phyloP scores from a whole-genome alignment of 495 filamentous ascomycete genomes.

The Haplographium delicatum region DNA sequence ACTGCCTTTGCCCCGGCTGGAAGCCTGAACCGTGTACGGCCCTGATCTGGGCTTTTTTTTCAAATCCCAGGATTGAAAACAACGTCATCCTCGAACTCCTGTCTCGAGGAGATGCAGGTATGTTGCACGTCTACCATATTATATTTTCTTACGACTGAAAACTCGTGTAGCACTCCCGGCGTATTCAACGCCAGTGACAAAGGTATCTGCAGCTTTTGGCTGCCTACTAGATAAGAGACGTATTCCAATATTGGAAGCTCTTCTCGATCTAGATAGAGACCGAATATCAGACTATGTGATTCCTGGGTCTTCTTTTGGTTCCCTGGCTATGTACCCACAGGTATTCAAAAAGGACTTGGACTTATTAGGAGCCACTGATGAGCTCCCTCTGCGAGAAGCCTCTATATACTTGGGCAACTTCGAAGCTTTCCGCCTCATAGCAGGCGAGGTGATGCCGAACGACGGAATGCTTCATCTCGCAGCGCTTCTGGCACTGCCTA shows the following conservation, averaged over 20 bases:
- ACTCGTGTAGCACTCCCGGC: conserved; percentile 1
- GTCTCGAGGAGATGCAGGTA: conserved; percentile 3
- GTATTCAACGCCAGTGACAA: conserved; percentile 7
- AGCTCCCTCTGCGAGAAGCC: conserved; percentile 3
- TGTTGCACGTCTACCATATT: not conserved
- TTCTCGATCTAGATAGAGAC: conserved; percentile 7
- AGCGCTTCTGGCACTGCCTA: conserved; percentile 5
- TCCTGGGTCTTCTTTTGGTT: conserved; percentile 7
- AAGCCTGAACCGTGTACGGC: conserved; percentile 8
- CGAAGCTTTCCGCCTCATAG: conserved; percentile 5
- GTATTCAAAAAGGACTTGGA: not conserved
- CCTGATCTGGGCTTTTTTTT: conserved; percentile 6
- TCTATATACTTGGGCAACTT: conserved; percentile 8
- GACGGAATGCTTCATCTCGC: conserved; percentile 11
- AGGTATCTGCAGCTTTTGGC: conserved; percentile 10
- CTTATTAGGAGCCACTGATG: not conserved
- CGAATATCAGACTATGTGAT: conserved; percentile 8
- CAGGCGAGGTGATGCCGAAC: not conserved
- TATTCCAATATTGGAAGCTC: conserved; percentile 1
- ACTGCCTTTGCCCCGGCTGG: conserved; percentile 1
- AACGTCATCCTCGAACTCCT: conserved; percentile 6
- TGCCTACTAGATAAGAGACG: conserved; percentile 7
- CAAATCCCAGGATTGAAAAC: conserved; percentile 4
- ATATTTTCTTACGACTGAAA: not conserved
- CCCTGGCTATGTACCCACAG: not conserved